Base-by-base conservation (phyloP, 306 rosid genomes). In the Castanea mollissima region DNA sequence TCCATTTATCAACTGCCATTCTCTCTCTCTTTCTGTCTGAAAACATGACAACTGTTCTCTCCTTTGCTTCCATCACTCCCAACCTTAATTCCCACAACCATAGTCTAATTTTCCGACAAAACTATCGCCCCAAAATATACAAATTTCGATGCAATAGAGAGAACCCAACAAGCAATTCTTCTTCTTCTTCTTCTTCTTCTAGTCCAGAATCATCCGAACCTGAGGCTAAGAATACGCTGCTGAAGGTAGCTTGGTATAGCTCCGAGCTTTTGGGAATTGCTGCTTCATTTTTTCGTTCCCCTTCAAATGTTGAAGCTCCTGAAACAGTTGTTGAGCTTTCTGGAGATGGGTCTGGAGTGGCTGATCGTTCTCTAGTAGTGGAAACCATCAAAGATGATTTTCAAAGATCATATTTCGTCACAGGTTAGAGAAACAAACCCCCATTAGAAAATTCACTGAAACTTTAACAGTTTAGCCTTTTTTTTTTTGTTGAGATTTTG, bases 181-280 rank as follows among this genome's bases (percentile, higher is more conserved):
- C 87, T 2, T 54, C 83, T 32, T 32, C 46, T 7, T 54, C 83
- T 32, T 32, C 46, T 7, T 41, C 46, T 41, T 41, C 46, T 38
- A 38, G 46, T 2, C 46, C 46, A 38, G 46, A 70, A 74, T 31
- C 74, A 49, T 79, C 93, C 6, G 79, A 79, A 64, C 81, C 86
- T 4, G 84, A 88, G 79, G 92, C 86, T 4, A 83, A 88, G 79
- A 94, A 92, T 74, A 86, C 90, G 19, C 49, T 94, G 78, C 93
- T 94, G 15, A 92, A 90, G 82, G 51, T 90, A 19, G 98, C 97
- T 73, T 92, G 98, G 98, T 90, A 94, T 81, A 73, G 93, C 83
- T 94, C 97, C 15, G 98, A 94, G 87, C 87, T 94, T 68, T 84
- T 94, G 44, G 97, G 98, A 13, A 86, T 94, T 76, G 93, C 97